These are phyloP conservation scores for Malassezia psittaci DNA, from an alignment of 1,284 basidiomycete species.

Conservation along the genomic window DNA sequence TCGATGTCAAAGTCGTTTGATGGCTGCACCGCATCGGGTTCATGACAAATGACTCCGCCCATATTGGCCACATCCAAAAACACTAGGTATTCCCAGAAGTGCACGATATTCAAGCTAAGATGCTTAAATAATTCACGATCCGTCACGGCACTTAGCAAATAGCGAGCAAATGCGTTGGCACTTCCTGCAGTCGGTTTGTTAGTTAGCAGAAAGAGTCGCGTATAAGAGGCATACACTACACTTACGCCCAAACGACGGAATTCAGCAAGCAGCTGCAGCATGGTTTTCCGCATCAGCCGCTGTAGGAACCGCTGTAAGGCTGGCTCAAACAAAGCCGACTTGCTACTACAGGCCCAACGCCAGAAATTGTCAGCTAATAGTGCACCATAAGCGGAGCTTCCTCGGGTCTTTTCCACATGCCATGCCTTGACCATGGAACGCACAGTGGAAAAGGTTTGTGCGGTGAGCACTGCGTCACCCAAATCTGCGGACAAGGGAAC, in stretches of 20 bases:
- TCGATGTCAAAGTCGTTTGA: slow-evolving; percentile 50
- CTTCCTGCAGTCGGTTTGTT: slow-evolving; percentile 85
- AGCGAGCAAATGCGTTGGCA: slow-evolving; percentile 87
- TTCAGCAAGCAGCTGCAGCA: slow-evolving; percentile 91
- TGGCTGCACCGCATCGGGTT: slow-evolving; percentile 53
- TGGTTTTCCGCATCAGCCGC: slow-evolving; percentile 93
- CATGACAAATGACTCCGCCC: slow-evolving; percentile 65
- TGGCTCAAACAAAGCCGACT: slow-evolving; percentile 82
- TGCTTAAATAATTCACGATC: slow-evolving; percentile 93
- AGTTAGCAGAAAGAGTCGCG: slow-evolving; percentile 77
- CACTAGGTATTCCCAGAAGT: slow-evolving; percentile 86
- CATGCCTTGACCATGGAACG: slow-evolving; percentile 82
- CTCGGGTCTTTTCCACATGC: slow-evolving; percentile 70
- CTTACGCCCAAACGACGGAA: slow-evolving; percentile 89
- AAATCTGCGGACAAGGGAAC: slow-evolving; percentile 59
- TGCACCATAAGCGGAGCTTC: slow-evolving; percentile 54
- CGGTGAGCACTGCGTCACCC: slow-evolving; percentile 84
- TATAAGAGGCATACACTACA: slow-evolving; percentile 91
- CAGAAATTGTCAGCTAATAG: slow-evolving; percentile 74
- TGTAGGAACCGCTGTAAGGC: slow-evolving; percentile 86
- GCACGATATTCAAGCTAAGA: slow-evolving; percentile 71
- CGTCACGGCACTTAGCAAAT: slow-evolving; percentile 80
- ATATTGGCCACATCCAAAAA: slow-evolving; percentile 95
- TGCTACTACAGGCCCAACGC: slow-evolving; percentile 83
- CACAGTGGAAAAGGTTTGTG: slow-evolving; percentile 73